A percentile compares a stretch with the other conserved stretches of the same genome.
phyloP scores from a whole-genome alignment of 2,329 filamentous ascomycete genomes.

The Neonectria punicea region DNA sequence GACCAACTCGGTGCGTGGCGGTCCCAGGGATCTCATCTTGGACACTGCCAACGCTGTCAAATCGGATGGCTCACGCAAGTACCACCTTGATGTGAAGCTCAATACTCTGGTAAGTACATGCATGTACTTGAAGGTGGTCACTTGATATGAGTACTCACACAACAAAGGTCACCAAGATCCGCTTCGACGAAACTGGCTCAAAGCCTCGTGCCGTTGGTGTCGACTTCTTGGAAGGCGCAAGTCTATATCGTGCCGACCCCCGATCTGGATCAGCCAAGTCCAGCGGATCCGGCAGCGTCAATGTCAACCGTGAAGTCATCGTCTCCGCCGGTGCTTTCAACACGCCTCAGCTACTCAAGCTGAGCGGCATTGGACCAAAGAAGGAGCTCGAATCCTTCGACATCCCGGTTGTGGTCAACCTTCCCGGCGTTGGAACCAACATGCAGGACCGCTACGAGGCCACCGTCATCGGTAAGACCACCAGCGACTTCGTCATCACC shows the following conservation, averaged over 20 bases:
- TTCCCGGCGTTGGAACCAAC: slow-evolving; percentile 68
- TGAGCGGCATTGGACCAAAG: slow-evolving; percentile 52
- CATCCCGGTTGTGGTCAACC: slow-evolving; percentile 42
- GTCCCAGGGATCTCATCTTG: slow-evolving; percentile 66
- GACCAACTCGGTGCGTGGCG: slow-evolving; percentile 61
- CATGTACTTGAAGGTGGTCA: background rate
- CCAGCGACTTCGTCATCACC: slow-evolving; percentile 33
- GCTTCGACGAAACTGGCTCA: slow-evolving; percentile 45
- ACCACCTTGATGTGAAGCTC: slow-evolving; percentile 43
- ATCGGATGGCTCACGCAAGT: slow-evolving; percentile 40
- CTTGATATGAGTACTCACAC: slow-evolving; percentile 25
- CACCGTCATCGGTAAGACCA: slow-evolving; percentile 35
- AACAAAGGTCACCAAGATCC: slow-evolving; percentile 47
- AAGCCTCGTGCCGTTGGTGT: slow-evolving; percentile 48
- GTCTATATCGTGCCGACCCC: slow-evolving; percentile 41
- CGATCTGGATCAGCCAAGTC: slow-evolving; percentile 28
- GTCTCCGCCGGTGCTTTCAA: slow-evolving; percentile 61
- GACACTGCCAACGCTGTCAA: slow-evolving; percentile 38
- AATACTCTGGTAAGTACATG: slow-evolving; percentile 28
- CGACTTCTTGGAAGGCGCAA: slow-evolving; percentile 43
- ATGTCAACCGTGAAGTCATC: slow-evolving; percentile 53
- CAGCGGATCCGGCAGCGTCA: slow-evolving; percentile 14
- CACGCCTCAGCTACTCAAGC: slow-evolving; percentile 61
- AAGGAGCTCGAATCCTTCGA: slow-evolving; percentile 47
- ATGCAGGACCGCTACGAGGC: slow-evolving; percentile 65